Conservation (phyloP, 2,329 filamentous ascomycete species). For the Tolypocladium ophioglossoides region DNA sequence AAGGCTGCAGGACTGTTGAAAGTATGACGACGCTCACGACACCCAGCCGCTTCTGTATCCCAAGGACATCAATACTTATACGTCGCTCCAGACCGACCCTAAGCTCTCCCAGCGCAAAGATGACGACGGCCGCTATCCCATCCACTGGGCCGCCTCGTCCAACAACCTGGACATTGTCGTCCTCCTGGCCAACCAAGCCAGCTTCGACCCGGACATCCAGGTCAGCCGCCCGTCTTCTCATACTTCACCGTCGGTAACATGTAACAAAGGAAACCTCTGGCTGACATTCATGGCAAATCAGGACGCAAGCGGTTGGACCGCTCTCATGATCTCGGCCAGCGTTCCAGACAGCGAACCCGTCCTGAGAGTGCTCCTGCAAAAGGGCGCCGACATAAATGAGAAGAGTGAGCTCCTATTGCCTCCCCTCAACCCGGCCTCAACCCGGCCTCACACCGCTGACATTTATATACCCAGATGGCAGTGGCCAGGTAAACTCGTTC, state of each 20-base stretch:
- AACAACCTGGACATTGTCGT: conserved; percentile 68
- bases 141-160: conserved; percentile 90
- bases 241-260: too few relatives aligned
- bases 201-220: conserved; percentile 76
- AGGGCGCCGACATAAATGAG: conserved; percentile 61
- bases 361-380: conserved; percentile 55
- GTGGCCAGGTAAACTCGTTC: conserved; percentile 43
- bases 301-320: conserved; percentile 74
- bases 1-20: conserved; percentile 9
- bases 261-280: background rate
- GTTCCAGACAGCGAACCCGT: conserved; percentile 61
- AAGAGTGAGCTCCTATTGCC: conserved; percentile 42
- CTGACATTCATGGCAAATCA: conserved; percentile 15
- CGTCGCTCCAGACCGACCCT: conserved; percentile 53
- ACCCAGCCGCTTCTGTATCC: background rate
- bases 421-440: too few relatives aligned
- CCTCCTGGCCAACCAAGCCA: conserved; percentile 56
- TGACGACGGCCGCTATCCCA: conserved; percentile 76
- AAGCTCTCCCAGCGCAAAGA: conserved; percentile 65
- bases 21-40: background rate
- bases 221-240: conserved; percentile 26
- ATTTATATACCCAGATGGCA: conserved; percentile 40
- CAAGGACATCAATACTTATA: background rate
- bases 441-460: background rate
- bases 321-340: conserved; percentile 72